Conservation (phyloP, 2,329 filamentous ascomycete species). For the Fusarium papillatum region DNA sequence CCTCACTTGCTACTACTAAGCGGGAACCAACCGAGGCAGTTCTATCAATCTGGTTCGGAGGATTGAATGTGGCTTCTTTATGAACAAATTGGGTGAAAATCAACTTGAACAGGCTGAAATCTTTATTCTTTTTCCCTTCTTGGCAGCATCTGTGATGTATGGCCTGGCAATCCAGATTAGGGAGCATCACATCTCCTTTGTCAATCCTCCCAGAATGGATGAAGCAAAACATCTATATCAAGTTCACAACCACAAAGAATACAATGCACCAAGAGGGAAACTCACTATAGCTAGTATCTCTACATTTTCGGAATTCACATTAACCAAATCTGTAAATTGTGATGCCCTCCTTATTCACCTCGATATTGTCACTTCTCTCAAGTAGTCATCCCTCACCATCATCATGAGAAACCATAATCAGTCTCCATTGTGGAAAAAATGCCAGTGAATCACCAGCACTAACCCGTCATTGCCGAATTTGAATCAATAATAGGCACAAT, state of each 20-base stretch:
- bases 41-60: neutral
- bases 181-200: neutral
- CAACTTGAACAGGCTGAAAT: neutral
- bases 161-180: neutral
- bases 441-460: conserved; percentile 7
- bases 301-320: neutral
- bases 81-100: neutral
- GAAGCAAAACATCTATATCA: neutral
- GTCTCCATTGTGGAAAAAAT: neutral
- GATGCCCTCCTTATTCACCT: neutral
- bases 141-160: neutral
- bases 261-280: neutral
- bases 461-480: neutral
- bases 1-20: neutral
- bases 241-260: neutral
- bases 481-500: neutral
- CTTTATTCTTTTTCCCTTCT: neutral
- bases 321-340: neutral
- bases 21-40: neutral
- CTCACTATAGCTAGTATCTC: neutral
- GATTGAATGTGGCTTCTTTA: neutral
- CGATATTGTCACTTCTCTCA: neutral
- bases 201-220: neutral
- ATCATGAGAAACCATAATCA: neutral
- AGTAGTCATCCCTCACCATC: neutral